Conservation (phyloP, 331 rosid genomes). For the Quercus phellos region DNA sequence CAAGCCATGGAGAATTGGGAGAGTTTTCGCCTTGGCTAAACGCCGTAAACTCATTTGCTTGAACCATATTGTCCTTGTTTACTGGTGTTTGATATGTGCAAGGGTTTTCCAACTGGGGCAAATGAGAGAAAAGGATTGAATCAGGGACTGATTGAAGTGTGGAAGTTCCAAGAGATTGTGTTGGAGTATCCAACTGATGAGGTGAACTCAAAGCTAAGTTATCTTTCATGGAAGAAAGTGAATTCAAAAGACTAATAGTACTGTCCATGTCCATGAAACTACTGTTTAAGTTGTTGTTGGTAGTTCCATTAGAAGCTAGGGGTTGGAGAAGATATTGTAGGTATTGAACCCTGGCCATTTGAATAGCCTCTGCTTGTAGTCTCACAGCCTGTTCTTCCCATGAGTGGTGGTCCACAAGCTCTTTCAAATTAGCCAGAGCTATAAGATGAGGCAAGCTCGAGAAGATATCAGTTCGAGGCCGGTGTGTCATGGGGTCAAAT, state of each 20-base stretch:
- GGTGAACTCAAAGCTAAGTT: slow-evolving; percentile 12
- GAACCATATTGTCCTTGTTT: slow-evolving; percentile 15
- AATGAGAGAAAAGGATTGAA: slow-evolving; percentile 36
- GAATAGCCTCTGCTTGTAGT: slow-evolving; percentile 57
- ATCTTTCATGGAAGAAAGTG: slow-evolving; percentile 27
- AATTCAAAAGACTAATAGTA: slow-evolving; percentile 22
- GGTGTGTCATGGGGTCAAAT: slow-evolving; percentile 82
- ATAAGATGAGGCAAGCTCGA: slow-evolving; percentile 58
- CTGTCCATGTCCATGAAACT: slow-evolving; percentile 29
- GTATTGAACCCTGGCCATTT: slow-evolving; percentile 50
- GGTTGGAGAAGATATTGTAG: slow-evolving; percentile 53
- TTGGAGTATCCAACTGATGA: slow-evolving; percentile 17
- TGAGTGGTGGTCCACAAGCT: slow-evolving; percentile 36
- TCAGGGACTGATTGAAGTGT: slow-evolving; percentile 27
- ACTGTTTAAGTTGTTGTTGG: slow-evolving; percentile 8
- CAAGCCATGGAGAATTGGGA: slow-evolving; percentile 44
- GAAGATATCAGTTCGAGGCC: slow-evolving; percentile 63
- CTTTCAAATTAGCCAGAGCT: slow-evolving; percentile 62
- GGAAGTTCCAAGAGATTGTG: slow-evolving; percentile 10
- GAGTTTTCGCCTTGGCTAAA: slow-evolving; percentile 27
- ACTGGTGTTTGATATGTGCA: slow-evolving; percentile 18
- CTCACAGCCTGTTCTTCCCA: slow-evolving; percentile 49
- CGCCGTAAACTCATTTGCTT: slow-evolving; percentile 18
- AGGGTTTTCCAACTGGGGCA: slow-evolving; percentile 45
- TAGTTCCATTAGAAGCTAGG: slow-evolving; percentile 13